Percentiles rank a stretch among this genome's conserved stretches.
These are phyloP conservation scores for Lumnitzera racemosa DNA, from an alignment of 345 rosid genomes.

Conservation along the genomic window DNA sequence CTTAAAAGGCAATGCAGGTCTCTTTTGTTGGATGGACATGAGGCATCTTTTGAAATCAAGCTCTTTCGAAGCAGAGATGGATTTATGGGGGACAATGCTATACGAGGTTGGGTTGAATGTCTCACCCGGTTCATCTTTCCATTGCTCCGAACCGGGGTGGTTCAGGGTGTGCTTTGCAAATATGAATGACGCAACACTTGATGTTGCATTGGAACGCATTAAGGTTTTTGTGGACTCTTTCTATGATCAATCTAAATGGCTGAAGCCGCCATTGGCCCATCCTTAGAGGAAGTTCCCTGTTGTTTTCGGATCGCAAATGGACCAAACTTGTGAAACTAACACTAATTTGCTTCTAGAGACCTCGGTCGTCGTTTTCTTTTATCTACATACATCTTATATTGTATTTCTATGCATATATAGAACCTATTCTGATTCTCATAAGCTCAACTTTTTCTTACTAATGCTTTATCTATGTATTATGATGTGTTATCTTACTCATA, in stretches of 20 bases:
- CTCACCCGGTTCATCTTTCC: slow-evolving; percentile 82
- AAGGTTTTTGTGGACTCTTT: slow-evolving; percentile 23
- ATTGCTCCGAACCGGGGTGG: slow-evolving; percentile 86
- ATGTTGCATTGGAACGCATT: slow-evolving; percentile 45
- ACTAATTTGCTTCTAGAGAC: no score
- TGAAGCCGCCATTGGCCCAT: not conserved
- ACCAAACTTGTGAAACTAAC: no score
- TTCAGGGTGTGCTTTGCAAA: slow-evolving; percentile 80
- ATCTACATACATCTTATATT: no score
- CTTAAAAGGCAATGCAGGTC: slow-evolving; percentile 59
- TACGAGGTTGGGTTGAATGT: slow-evolving; percentile 61
- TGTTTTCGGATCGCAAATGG: no score
- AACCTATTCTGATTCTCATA: no score
- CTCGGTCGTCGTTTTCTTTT: no score
- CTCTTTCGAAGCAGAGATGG: slow-evolving; percentile 61
- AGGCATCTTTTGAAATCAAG: slow-evolving; percentile 40
- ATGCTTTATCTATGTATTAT: no score
- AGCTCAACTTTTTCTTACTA: no score
- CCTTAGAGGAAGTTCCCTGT: not conserved
- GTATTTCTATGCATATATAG: no score
- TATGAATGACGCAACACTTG: slow-evolving; percentile 39
- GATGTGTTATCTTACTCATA: no score
- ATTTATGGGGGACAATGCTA: slow-evolving; percentile 58
- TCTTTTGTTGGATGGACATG: slow-evolving; percentile 93
- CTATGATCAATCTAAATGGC: not conserved